phyloP scores from a whole-genome alignment of 306 rosid genomes.

The Lathyrus oleraceus region DNA sequence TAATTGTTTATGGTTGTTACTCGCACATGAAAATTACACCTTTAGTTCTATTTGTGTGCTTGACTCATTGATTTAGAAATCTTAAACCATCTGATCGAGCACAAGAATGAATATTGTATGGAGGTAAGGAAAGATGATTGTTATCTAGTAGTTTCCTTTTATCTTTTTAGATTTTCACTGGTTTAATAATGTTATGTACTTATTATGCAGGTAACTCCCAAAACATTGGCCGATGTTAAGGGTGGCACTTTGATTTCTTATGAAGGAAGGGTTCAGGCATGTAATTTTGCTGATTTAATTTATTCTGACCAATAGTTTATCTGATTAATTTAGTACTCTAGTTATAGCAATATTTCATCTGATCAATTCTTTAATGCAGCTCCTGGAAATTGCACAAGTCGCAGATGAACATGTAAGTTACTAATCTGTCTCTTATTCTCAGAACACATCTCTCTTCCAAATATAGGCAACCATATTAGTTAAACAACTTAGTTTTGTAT shows the following conservation, averaged over 20 bases:
- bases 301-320: conserved; percentile 21
- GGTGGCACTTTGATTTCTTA: conserved; percentile 98
- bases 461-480: not conserved
- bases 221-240: conserved; percentile 98
- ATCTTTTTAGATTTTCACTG: conserved; percentile 20
- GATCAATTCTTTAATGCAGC: conserved; percentile 60
- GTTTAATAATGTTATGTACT: conserved; percentile 9
- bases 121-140: conserved; percentile 56
- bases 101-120: conserved; percentile 94
- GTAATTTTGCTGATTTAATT: conserved; percentile 28
- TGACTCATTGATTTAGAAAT: conserved; percentile 62
- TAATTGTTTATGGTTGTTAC: conserved; percentile 10
- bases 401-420: conserved; percentile 85
- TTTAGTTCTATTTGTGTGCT: conserved; percentile 49
- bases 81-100: conserved; percentile 49
- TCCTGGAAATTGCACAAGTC: conserved; percentile 97
- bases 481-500: conserved; percentile 8
- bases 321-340: conserved; percentile 14
- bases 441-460: not conserved
- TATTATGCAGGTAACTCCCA: conserved; percentile 44
- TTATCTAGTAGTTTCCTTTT: conserved; percentile 6
- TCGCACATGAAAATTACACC: conserved; percentile 28
- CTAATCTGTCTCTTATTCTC: conserved; percentile 30
- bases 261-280: conserved; percentile 63
- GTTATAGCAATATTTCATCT: conserved; percentile 19